Evolutionary conservation across 768 basidiomycete genomes (phyloP).

Genomic region (Vishniacozyma victoriae): DNA sequence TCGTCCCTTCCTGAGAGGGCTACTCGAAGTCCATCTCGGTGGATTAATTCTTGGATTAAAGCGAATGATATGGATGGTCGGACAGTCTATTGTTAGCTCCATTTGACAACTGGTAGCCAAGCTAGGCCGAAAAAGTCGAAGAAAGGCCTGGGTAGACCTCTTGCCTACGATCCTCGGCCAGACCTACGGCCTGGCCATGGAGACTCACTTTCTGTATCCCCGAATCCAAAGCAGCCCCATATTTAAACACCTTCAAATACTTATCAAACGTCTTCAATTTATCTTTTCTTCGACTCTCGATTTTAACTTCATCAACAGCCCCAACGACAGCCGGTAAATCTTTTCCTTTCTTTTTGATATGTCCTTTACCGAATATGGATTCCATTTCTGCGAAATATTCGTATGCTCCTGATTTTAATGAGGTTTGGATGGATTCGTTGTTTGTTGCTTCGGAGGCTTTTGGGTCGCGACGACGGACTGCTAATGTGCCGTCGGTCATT

Average conservation of each 20-base stretch:
- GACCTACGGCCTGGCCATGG: neutral
- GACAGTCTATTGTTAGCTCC: slow-evolving; percentile 57
- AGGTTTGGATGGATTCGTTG: slow-evolving; percentile 43
- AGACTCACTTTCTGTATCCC: slow-evolving; percentile 70
- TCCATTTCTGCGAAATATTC: slow-evolving; percentile 62
- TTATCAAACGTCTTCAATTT: slow-evolving; percentile 81
- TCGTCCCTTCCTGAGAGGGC: slow-evolving; percentile 90
- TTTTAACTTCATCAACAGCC: slow-evolving; percentile 62
- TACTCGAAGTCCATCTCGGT: slow-evolving; percentile 77
- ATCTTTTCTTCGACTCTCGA: slow-evolving; percentile 65
- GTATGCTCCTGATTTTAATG: slow-evolving; percentile 57
- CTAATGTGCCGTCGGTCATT: slow-evolving; percentile 97
- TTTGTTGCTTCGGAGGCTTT: slow-evolving; percentile 59
- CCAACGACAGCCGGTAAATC: slow-evolving; percentile 57
- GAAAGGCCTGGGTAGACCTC: neutral
- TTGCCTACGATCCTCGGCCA: slow-evolving; percentile 1
- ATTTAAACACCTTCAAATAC: slow-evolving; percentile 84
- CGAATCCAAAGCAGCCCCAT: slow-evolving; percentile 87
- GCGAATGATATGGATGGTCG: slow-evolving; percentile 82
- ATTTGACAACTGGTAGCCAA: neutral
- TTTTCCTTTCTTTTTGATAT: slow-evolving; percentile 49
- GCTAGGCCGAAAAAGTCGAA: neutral
- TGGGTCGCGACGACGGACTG: slow-evolving; percentile 79
- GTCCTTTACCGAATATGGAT: slow-evolving; percentile 53
- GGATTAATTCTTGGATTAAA: slow-evolving; percentile 83